phyloP scores from a whole-genome alignment of 257 asterid species.

The Solanum stenotomum region DNA sequence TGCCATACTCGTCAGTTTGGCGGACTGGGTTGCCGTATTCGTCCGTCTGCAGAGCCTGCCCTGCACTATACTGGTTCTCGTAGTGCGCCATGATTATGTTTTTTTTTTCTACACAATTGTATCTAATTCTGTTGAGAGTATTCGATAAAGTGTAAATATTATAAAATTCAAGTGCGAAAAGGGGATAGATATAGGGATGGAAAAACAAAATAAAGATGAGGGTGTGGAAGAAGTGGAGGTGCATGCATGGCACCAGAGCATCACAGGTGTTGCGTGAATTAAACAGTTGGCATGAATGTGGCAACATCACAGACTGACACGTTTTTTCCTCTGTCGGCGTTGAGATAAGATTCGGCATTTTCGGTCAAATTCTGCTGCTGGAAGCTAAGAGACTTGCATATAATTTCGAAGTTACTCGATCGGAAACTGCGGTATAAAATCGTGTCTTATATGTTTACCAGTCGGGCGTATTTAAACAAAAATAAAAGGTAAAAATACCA shows the following conservation, averaged over 20 bases:
- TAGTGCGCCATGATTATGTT: not conserved
- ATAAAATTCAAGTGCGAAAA: not conserved
- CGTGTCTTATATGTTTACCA: not conserved
- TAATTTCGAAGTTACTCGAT: not conserved
- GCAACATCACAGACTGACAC: not conserved
- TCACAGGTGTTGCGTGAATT: not conserved
- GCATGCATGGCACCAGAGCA: not conserved
- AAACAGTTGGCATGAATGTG: not conserved
- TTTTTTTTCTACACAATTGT: not conserved
- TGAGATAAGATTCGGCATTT: not conserved
- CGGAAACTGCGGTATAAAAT: not conserved
- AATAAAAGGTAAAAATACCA: not conserved
- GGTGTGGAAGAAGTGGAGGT: not conserved
- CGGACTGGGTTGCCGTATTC: slow-evolving; percentile 39
- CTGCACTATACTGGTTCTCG: slow-evolving; percentile 5
- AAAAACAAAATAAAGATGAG: not conserved
- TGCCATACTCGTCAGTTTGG: slow-evolving; percentile 22
- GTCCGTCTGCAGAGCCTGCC: slow-evolving; percentile 28
- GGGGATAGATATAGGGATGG: not conserved
- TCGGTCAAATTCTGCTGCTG: not conserved
- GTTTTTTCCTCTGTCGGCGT: not conserved
- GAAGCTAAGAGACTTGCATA: not conserved
- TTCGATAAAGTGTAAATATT: not conserved
- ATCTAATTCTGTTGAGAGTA: not conserved
- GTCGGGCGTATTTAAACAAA: not conserved